phyloP scores from a whole-genome alignment of 352 stramenopile species.

The Blastocystis sp. region DNA sequence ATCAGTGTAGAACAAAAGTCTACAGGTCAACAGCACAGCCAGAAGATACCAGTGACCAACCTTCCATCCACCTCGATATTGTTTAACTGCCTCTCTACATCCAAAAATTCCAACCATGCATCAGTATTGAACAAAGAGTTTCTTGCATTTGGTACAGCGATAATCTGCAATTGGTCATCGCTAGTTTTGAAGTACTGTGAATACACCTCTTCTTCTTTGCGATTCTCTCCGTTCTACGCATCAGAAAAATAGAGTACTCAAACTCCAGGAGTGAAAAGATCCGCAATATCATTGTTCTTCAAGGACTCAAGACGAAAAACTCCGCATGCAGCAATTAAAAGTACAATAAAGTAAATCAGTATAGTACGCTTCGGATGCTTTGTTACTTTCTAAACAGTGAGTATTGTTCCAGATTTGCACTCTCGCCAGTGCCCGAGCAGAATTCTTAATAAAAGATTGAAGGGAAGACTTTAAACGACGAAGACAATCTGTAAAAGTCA shows the following conservation, averaged over 20 bases:
- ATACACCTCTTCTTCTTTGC: background rate
- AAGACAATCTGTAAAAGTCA: background rate
- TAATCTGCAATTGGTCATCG: constrained; percentile 13
- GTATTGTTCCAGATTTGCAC: background rate
- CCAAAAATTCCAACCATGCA: background rate
- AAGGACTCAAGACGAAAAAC: background rate
- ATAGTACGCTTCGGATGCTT: constrained; percentile 17
- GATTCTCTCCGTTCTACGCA: constrained; percentile 16
- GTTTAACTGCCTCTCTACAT: background rate
- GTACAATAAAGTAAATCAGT: constrained; percentile 34
- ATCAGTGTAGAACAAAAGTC: background rate
- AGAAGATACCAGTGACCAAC: background rate
- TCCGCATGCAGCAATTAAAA: constrained; percentile 4
- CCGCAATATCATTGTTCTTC: constrained; percentile 46
- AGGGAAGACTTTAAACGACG: background rate
- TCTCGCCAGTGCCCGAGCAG: background rate
- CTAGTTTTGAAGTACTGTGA: background rate
- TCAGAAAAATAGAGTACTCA: background rate
- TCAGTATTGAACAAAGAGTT: background rate
- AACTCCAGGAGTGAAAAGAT: constrained; percentile 21
- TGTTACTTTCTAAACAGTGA: background rate
- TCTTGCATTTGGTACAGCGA: background rate
- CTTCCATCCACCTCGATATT: background rate
- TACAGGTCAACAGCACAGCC: background rate
- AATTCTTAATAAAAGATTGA: background rate